These are phyloP conservation scores for Neonectria ditissima DNA, from an alignment of 2,329 filamentous ascomycete genomes.

Conservation along the genomic window DNA sequence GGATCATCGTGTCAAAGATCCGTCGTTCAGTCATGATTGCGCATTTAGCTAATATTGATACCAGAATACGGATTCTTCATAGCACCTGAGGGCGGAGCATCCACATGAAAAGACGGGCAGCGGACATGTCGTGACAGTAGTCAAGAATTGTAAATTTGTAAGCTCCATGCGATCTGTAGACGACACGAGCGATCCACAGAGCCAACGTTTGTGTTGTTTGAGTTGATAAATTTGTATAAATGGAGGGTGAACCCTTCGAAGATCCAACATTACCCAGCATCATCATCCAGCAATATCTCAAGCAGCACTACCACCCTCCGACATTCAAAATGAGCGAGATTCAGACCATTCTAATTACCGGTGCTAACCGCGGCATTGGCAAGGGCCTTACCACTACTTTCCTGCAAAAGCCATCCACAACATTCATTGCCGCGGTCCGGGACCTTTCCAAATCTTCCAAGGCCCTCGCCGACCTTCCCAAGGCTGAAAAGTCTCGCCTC, in stretches of 20 bases:
- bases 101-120: neutral
- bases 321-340: neutral
- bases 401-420: constrained; percentile 60
- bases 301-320: neutral
- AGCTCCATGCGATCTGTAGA: neutral
- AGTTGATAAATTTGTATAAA: neutral
- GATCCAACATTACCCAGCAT: neutral
- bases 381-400: constrained; percentile 51
- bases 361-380: constrained; percentile 56
- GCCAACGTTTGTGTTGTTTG: neutral
- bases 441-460: neutral
- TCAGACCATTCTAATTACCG: constrained; percentile 49
- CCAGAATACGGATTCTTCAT: neutral
- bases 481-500: neutral
- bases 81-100: neutral
- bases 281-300: neutral
- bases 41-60: neutral
- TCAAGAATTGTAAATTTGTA: neutral
- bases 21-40: neutral
- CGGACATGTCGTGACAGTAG: neutral
- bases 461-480: neutral
- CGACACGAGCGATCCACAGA: neutral
- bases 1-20: neutral
- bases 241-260: no score
- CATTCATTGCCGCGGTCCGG: constrained; percentile 15